Evolutionary conservation across 1,139 yeast genomes (phyloP).

Genomic region (Yamadazyma triangularis): DNA sequence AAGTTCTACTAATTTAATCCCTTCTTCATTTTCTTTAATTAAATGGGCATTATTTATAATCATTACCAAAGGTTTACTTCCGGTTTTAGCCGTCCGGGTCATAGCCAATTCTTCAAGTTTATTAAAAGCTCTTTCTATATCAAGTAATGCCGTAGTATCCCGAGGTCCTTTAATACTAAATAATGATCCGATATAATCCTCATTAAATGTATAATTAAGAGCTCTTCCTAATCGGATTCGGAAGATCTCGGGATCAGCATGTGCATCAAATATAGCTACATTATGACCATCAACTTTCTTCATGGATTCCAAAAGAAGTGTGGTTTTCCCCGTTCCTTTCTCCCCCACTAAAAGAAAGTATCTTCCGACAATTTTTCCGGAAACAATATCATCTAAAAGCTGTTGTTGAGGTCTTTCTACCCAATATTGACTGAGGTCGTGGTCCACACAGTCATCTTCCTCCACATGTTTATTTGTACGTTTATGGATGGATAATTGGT

Average conservation of each 20-base stretch:
- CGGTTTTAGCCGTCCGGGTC: conserved; percentile 28
- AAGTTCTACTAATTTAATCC: conserved; percentile 65
- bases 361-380: conserved; percentile 61
- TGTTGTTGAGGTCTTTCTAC: conserved; percentile 69
- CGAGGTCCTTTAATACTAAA: conserved; percentile 84
- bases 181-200: conserved; percentile 78
- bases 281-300: conserved; percentile 58
- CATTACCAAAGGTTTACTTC: conserved; percentile 56
- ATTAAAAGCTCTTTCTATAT: conserved; percentile 77
- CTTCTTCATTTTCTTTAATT: conserved; percentile 69
- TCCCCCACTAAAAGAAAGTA: conserved; percentile 76
- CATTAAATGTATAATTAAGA: conserved; percentile 66
- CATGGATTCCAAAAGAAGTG: conserved; percentile 67
- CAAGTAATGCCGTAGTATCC: conserved; percentile 77
- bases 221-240: conserved; percentile 75
- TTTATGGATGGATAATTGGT: conserved; percentile 51
- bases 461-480: conserved; percentile 29
- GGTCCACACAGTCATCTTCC: conserved; percentile 15
- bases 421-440: conserved; percentile 41
- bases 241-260: conserved; percentile 81
- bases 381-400: conserved; percentile 58
- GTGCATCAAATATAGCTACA: conserved; percentile 76
- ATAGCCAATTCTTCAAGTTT: conserved; percentile 73
- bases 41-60: conserved; percentile 74
- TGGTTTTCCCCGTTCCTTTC: conserved; percentile 83